A percentile compares a stretch with the other conserved stretches of the same genome.
These are phyloP conservation scores for Sporothrix schenckii DNA, from an alignment of 2,329 filamentous ascomycete genomes.

Conservation along the genomic window DNA sequence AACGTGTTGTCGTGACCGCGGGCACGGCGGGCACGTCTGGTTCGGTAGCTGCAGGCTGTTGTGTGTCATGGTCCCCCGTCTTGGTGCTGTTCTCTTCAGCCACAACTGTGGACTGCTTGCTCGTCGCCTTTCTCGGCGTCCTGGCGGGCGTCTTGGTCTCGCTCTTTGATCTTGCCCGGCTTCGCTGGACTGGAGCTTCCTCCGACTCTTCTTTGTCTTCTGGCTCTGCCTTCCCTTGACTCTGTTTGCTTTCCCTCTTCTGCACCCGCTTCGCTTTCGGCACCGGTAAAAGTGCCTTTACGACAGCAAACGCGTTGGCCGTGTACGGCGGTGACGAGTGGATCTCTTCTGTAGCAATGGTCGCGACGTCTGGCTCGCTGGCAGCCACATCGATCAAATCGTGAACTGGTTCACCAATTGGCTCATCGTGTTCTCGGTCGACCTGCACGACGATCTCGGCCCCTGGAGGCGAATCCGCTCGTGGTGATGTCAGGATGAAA, in stretches of 20 bases:
- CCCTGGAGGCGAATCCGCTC: not conserved
- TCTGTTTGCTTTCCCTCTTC: not conserved
- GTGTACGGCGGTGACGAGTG: not conserved
- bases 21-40: not conserved
- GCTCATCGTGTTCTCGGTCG: not conserved
- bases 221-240: not conserved
- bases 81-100: not conserved
- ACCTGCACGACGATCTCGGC: not conserved
- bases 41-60: not conserved
- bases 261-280: not conserved
- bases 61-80: not conserved
- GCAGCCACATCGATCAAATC: not conserved
- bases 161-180: not conserved
- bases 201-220: not conserved
- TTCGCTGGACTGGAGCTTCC: not conserved
- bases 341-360: too few species aligned
- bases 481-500: not conserved
- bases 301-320: not conserved
- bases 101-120: not conserved
- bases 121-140: not conserved
- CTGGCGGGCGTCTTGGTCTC: not conserved
- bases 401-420: not conserved
- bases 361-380: not conserved
- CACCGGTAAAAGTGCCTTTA: not conserved
- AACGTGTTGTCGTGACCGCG: constrained; percentile 19